Percentiles rank a stretch among this genome's conserved stretches.
phyloP scores from a whole-genome alignment of 805 yeast species.

The Cyberlindnera galapagoensis region DNA sequence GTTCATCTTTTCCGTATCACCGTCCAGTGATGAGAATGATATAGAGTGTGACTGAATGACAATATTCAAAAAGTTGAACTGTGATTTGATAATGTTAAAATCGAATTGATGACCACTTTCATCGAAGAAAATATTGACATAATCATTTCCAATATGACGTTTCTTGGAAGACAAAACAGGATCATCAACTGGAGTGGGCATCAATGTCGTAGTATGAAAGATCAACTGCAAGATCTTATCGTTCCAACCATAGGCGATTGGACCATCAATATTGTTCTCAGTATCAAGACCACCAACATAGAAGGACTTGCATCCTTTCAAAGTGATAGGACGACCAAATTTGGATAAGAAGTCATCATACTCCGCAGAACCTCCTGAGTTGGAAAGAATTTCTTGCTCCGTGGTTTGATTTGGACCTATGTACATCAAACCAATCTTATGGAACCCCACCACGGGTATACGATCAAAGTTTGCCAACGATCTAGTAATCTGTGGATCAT shows the following conservation, averaged over 20 bases:
- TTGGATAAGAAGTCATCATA: slow-evolving; percentile 54
- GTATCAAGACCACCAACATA: slow-evolving; percentile 79
- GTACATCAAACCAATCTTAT: slow-evolving; percentile 73
- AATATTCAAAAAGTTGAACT: slow-evolving; percentile 76
- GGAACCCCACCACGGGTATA: slow-evolving; percentile 71
- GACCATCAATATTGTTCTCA: slow-evolving; percentile 65
- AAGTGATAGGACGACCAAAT: slow-evolving; percentile 54
- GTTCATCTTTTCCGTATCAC: slow-evolving; percentile 7
- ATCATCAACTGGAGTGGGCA: slow-evolving; percentile 45
- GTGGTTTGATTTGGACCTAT: slow-evolving; percentile 59
- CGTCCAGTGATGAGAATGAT: slow-evolving; percentile 10
- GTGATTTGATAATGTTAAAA: slow-evolving; percentile 65
- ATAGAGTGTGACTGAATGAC: slow-evolving; percentile 61
- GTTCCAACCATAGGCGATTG: slow-evolving; percentile 65
- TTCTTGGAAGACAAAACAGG: slow-evolving; percentile 49
- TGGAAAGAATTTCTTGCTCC: slow-evolving; percentile 60
- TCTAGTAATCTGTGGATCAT: slow-evolving; percentile 36
- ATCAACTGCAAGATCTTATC: slow-evolving; percentile 66
- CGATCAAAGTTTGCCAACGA: slow-evolving; percentile 63
- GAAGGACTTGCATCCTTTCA: slow-evolving; percentile 46
- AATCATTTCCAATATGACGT: slow-evolving; percentile 81
- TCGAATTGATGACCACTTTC: slow-evolving; percentile 65
- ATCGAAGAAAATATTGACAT: slow-evolving; percentile 74
- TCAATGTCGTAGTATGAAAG: slow-evolving; percentile 76
- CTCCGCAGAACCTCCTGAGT: slow-evolving; percentile 54